Base-by-base conservation (phyloP, 2,329 filamentous ascomycete genomes). In the Penicillium sp. region DNA sequence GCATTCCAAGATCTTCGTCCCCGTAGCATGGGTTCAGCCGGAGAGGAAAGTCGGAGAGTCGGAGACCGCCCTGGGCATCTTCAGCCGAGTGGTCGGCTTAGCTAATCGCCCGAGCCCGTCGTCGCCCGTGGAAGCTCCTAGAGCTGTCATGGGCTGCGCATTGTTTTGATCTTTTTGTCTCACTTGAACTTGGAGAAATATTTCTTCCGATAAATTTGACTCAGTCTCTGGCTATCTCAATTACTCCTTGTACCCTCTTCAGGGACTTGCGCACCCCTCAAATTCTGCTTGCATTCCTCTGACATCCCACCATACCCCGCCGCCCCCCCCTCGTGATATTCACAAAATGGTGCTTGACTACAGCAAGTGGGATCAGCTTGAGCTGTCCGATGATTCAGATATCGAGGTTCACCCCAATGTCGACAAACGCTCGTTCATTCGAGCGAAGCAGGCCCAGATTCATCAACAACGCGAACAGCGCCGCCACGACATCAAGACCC, bases 361-460 rank as follows among this genome's bases (percentile, higher is more conserved):
- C 68, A 82, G 80, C 69, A 83, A 83, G 71, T 83, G 81, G 81
- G 81, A 97, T 73, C 88, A 89, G 55, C 85, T 99, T 70, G 94
- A 99, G 86, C 87, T 99, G 71, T 96, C 91, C 69, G 94, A 99
- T 76, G 94, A 99, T 77, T 97, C 92, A 48, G 94, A 99, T 70
- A 88, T 99, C 67, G 94, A 99, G 78, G 94, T 97, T 48, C 94
- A 99, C 76, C 94, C 94, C 56, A 99, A 99, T 72, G 94, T 99
- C 72, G 94, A 99, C 79, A 99, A 99, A 76, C 86, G 89, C 48
- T 97, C 93, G 57, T 99, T 99, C 76, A 99, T 99, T 74, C 91
- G 93, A 62, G 95, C 94, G 62, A 99, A 99, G 78, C 94, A 97
- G 79, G 89, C 87, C 66, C 92, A 99, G 77, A 99, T 99, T 67